Percentiles rank a stretch among this genome's conserved stretches.
phyloP scores from a whole-genome alignment of 2,329 filamentous ascomycete genomes.

The Lachnellula occidentalis region DNA sequence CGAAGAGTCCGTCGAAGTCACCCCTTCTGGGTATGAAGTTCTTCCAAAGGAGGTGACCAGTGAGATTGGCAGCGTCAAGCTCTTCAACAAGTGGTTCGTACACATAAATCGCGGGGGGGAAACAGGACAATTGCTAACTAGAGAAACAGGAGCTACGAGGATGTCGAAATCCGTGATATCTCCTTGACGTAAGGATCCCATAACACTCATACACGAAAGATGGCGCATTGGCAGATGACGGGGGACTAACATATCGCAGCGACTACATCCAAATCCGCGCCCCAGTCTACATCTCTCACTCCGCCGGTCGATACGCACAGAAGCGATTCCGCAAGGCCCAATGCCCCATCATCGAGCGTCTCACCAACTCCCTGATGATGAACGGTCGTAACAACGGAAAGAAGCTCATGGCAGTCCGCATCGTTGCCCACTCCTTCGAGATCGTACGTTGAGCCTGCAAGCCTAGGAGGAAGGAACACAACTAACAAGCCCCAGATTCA shows the following conservation, averaged over 20 bases:
- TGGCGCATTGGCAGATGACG: conserved; percentile 17
- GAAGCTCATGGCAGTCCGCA: conserved; percentile 99
- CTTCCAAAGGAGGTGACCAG: conserved; percentile 89
- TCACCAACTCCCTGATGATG: conserved; percentile 99
- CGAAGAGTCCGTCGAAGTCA: too few species aligned
- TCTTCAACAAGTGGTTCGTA: conserved; percentile 83
- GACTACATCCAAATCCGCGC: conserved; percentile 99
- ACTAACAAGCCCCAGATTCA: conserved; percentile 64
- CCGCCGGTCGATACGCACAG: conserved; percentile 94
- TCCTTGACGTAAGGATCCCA: conserved; percentile 84
- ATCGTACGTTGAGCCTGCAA: conserved; percentile 65
- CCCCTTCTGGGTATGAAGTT: conserved; percentile 11
- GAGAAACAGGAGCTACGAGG: conserved; percentile 82
- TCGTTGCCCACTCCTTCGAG: conserved; percentile 98
- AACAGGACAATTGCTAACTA: conserved; percentile 5
- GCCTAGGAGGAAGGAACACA: conserved; percentile 5
- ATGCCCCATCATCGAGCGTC: conserved; percentile 99
- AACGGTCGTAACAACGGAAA: conserved; percentile 99
- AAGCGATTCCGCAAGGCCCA: conserved; percentile 99
- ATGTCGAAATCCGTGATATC: conserved; percentile 99
- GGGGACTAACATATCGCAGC: conserved; percentile 48
- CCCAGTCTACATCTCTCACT: conserved; percentile 98
- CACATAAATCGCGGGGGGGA: conserved; percentile 6
- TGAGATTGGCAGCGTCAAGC: conserved; percentile 89
- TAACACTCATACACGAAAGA: conserved; percentile 10